These are phyloP conservation scores for Fusarium sp. DNA, from an alignment of 2,329 filamentous ascomycete species.

Conservation along the genomic window DNA sequence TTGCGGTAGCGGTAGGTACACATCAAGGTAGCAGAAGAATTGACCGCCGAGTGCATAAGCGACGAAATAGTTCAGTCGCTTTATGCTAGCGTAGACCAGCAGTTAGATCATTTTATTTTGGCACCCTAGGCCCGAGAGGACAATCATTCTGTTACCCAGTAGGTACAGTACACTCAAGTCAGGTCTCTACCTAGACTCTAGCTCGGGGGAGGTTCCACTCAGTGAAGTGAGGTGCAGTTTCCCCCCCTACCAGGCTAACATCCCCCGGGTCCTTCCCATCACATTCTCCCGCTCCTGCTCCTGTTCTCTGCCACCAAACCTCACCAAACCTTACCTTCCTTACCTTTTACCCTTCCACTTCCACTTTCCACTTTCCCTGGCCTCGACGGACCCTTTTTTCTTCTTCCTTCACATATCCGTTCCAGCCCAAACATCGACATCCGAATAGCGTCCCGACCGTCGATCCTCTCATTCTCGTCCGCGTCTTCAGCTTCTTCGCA, in stretches of 20 bases:
- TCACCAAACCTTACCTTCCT: constrained; percentile 35
- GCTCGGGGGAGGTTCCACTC: constrained; percentile 37
- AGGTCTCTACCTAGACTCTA: constrained; percentile 18
- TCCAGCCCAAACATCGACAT: constrained; percentile 36
- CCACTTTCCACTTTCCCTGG: constrained; percentile 37
- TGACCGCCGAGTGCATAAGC: not conserved
- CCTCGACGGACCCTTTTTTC: constrained; percentile 44
- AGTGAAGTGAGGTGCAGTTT: constrained; percentile 32
- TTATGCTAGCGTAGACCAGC: not conserved
- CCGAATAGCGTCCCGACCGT: constrained; percentile 37
- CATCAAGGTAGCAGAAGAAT: not conserved
- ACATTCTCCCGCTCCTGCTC: constrained; percentile 32
- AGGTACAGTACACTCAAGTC: constrained; percentile 1
- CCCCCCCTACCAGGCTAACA: constrained; percentile 37
- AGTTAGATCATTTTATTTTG: not conserved
- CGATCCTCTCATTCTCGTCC: constrained; percentile 38
- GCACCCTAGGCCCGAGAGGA: not conserved
- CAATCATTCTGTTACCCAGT: not conserved
- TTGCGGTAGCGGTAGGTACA: constrained; percentile 1
- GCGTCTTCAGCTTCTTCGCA: constrained; percentile 31
- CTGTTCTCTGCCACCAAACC: constrained; percentile 30
- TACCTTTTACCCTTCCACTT: constrained; percentile 30
- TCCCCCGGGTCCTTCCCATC: constrained; percentile 32
- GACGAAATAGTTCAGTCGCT: not conserved
- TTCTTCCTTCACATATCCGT: constrained; percentile 41